Percentiles rank a stretch among this genome's conserved stretches.
Conservation (phyloP, 768 basidiomycete species). For the Psilocybe sp. region DNA sequence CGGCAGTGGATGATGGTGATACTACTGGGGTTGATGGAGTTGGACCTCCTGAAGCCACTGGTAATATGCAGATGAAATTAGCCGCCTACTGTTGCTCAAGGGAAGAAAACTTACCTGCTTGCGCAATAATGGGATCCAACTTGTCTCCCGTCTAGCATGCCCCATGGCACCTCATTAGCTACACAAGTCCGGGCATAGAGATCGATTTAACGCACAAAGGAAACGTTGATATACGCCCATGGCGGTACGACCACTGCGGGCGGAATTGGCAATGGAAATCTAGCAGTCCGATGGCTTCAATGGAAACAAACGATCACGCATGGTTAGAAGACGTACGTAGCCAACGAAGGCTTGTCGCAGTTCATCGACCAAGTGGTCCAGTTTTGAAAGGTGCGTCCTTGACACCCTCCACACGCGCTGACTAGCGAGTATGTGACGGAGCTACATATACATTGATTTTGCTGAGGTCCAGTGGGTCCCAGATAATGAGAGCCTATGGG, state of each 20-base stretch:
- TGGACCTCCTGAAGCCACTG: background rate
- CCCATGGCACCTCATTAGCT: background rate
- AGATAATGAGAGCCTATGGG: constrained; percentile 37
- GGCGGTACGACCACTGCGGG: constrained; percentile 39
- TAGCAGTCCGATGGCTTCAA: constrained; percentile 12
- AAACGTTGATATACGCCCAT: constrained; percentile 59
- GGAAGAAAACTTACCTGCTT: constrained; percentile 11
- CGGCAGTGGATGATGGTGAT: background rate
- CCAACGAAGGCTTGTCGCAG: constrained; percentile 30
- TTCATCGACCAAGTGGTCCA: constrained; percentile 37
- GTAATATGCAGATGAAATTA: background rate
- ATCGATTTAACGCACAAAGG: constrained; percentile 23
- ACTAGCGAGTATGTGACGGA: constrained; percentile 56
- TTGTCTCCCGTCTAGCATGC: constrained; percentile 25
- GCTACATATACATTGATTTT: constrained; percentile 50
- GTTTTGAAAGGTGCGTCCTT: constrained; percentile 37
- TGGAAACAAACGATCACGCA: background rate
- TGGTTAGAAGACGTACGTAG: constrained; percentile 22
- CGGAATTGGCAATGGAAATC: constrained; percentile 47
- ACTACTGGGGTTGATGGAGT: background rate
- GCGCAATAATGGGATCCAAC: constrained; percentile 35
- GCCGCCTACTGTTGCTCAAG: background rate
- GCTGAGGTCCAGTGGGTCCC: constrained; percentile 32
- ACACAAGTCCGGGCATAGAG: constrained; percentile 1
- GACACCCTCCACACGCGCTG: constrained; percentile 60